phyloP scores from a whole-genome alignment of 169 alveolate species.

The Babesia ovis region DNA sequence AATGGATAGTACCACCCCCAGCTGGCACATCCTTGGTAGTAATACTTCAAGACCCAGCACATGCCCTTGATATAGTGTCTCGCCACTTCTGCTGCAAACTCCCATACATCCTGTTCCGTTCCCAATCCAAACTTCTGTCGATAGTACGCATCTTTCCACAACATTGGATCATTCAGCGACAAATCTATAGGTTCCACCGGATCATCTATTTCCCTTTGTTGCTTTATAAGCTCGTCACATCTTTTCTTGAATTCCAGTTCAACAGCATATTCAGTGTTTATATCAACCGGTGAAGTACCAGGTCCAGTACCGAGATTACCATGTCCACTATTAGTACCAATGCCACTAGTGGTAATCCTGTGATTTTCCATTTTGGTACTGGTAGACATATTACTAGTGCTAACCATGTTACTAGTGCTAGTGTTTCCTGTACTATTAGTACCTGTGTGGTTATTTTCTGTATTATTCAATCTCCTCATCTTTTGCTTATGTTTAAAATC shows the following conservation, averaged over 20 bases:
- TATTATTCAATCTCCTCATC: constrained; percentile 62
- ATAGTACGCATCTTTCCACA: constrained; percentile 64
- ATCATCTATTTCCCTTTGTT: constrained; percentile 33
- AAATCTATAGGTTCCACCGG: constrained; percentile 64
- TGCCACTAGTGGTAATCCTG: neutral
- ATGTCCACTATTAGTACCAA: neutral
- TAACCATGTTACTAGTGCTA: neutral
- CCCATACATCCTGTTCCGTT: constrained; percentile 22
- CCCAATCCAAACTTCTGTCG: constrained; percentile 45
- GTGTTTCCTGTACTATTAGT: neutral
- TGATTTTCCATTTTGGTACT: neutral
- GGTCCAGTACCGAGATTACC: neutral
- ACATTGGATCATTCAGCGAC: constrained; percentile 55
- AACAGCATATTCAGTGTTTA: neutral
- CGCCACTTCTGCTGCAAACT: constrained; percentile 62
- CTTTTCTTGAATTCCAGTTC: constrained; percentile 35
- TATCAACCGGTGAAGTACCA: neutral
- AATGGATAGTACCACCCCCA: constrained; percentile 99
- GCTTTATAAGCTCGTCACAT: constrained; percentile 36
- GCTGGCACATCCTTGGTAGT: constrained; percentile 92
- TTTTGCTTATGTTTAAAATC: constrained; percentile 81
- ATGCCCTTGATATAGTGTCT: constrained; percentile 92
- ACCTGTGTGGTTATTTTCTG: neutral
- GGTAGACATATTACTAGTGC: neutral
- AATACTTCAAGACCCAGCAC: constrained; percentile 91